Conservation (phyloP, 345 rosid genomes). For the Salix brachista region DNA sequence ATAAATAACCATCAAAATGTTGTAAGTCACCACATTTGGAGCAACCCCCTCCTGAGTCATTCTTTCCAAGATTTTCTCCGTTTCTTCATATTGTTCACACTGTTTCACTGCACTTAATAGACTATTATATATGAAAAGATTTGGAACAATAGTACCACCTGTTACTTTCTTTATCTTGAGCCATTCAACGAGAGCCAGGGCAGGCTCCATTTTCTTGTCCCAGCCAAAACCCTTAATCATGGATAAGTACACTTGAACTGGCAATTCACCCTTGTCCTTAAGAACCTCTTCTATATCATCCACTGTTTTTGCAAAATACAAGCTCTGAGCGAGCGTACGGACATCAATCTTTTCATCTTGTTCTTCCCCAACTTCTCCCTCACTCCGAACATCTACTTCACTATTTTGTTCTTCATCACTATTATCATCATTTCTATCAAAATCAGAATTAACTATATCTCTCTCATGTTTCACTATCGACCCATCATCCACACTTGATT, state of each 20-base stretch:
- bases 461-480: slow-evolving; percentile 13
- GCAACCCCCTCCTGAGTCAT: slow-evolving; percentile 62
- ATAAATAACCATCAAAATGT: slow-evolving; percentile 67
- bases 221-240: slow-evolving; percentile 72
- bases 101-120: slow-evolving; percentile 73
- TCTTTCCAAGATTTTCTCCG: slow-evolving; percentile 53
- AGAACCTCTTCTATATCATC: slow-evolving; percentile 75
- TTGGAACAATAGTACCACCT: slow-evolving; percentile 51
- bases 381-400: slow-evolving; percentile 1
- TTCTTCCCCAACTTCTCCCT: slow-evolving; percentile 18
- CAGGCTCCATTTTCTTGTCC: slow-evolving; percentile 54
- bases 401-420: slow-evolving; percentile 8
- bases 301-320: slow-evolving; percentile 56
- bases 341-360: slow-evolving; percentile 49
- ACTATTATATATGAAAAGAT: slow-evolving; percentile 68
- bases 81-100: slow-evolving; percentile 36
- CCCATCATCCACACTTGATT: slow-evolving; percentile 22
- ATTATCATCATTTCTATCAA: slow-evolving; percentile 17
- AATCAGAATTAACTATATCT: slow-evolving; percentile 19
- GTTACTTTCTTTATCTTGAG: slow-evolving; percentile 67
- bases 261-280: slow-evolving; percentile 56
- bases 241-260: slow-evolving; percentile 59
- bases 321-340: slow-evolving; percentile 44
- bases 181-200: slow-evolving; percentile 78
- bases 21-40: slow-evolving; percentile 73